A percentile compares a stretch with the other conserved stretches of the same genome.
Conservation (phyloP, 164 flowering plant genomes). For the grape (Vitis vinifera) region DNA sequence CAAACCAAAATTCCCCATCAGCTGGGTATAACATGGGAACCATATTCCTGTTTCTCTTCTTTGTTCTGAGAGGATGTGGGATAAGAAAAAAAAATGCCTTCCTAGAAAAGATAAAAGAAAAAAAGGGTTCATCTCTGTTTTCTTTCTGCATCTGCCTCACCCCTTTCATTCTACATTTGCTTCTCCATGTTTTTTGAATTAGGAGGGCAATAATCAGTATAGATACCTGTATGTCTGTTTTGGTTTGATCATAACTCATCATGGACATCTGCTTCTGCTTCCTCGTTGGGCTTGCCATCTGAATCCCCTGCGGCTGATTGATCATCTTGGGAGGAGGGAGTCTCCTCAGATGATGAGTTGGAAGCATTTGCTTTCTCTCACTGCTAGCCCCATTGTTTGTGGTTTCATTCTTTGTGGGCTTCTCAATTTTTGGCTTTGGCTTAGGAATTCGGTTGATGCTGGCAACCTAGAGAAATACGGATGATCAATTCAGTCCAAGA, state of each 20-base stretch:
- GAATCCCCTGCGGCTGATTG: slow-evolving; percentile 22
- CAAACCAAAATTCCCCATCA: no score
- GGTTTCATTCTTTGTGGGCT: slow-evolving; percentile 64
- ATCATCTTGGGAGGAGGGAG: slow-evolving; percentile 15
- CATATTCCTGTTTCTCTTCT: no score
- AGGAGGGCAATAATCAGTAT: no score
- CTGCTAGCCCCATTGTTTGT: slow-evolving; percentile 28
- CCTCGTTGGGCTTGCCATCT: slow-evolving; percentile 16
- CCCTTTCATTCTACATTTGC: no score
- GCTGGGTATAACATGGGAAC: no score
- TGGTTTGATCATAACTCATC: slow-evolving; percentile 47
- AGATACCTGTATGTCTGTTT: no score
- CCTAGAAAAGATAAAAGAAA: no score
- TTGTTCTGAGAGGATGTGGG: no score
- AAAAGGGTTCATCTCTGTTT: no score
- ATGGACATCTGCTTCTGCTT: slow-evolving; percentile 24
- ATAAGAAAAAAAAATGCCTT: no score
- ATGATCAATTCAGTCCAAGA: neutral
- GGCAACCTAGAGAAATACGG: slow-evolving; percentile 48
- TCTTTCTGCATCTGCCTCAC: no score
- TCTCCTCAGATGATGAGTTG: slow-evolving; percentile 27
- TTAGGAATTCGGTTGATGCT: slow-evolving; percentile 75
- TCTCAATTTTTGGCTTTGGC: slow-evolving; percentile 93
- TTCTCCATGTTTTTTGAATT: no score
- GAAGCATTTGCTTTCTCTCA: slow-evolving; percentile 24